Conservation (phyloP, 768 basidiomycete genomes). For the Vararia minispora region DNA sequence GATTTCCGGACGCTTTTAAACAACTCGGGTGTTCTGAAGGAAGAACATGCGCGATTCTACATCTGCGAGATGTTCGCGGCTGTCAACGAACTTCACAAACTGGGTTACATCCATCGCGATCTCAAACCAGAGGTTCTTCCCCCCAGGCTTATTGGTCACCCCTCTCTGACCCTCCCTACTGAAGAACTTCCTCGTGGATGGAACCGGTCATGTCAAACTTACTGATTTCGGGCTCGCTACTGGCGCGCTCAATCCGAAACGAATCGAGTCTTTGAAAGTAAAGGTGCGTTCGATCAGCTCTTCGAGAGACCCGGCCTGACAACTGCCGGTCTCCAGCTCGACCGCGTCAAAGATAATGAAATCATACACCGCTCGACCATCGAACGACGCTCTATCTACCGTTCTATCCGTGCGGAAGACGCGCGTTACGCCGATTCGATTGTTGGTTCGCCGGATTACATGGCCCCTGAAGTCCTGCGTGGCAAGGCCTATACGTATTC, state of each 20-base stretch:
- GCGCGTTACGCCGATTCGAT: slow-evolving; percentile 94
- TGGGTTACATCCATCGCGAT: slow-evolving; percentile 98
- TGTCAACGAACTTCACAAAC: slow-evolving; percentile 89
- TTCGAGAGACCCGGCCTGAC: not conserved
- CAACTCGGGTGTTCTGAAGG: slow-evolving; percentile 95
- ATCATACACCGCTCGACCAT: slow-evolving; percentile 85
- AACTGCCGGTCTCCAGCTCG: slow-evolving; percentile 44
- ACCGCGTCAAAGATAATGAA: slow-evolving; percentile 92
- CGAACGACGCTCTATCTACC: slow-evolving; percentile 90
- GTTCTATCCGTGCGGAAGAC: slow-evolving; percentile 82
- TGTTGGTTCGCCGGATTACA: slow-evolving; percentile 97
- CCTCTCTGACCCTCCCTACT: not conserved
- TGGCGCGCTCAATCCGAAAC: slow-evolving; percentile 86
- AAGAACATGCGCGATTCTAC: slow-evolving; percentile 94
- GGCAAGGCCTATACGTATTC: slow-evolving; percentile 93
- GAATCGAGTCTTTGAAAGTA: slow-evolving; percentile 89
- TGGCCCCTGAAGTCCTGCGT: slow-evolving; percentile 91
- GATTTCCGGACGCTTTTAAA: slow-evolving; percentile 97
- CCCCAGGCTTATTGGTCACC: not conserved
- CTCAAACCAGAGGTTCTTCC: slow-evolving; percentile 87
- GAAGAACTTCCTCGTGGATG: slow-evolving; percentile 94
- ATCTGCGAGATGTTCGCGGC: slow-evolving; percentile 97
- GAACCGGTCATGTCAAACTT: slow-evolving; percentile 91
- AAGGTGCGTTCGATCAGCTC: slow-evolving; percentile 42
- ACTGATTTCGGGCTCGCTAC: slow-evolving; percentile 98